These are phyloP conservation scores for Skeletonema tropicum DNA, from an alignment of 108 stramenopile genomes.

Conservation along the genomic window DNA sequence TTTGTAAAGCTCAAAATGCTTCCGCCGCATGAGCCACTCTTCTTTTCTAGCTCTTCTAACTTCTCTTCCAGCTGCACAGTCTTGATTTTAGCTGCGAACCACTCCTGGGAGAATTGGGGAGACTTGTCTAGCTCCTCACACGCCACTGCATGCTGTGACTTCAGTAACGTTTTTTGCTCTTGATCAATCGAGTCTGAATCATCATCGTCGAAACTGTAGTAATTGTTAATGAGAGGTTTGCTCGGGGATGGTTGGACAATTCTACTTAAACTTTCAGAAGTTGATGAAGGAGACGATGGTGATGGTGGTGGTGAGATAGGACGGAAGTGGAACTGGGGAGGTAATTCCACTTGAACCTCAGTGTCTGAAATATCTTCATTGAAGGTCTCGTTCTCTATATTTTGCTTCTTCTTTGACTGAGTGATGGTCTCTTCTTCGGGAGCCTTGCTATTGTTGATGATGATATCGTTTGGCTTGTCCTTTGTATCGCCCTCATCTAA, in stretches of 20 bases:
- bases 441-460: neutral
- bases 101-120: slow-evolving; percentile 20
- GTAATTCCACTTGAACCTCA: neutral
- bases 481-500: slow-evolving; percentile 4
- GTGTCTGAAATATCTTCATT: neutral
- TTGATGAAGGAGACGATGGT: neutral
- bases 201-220: neutral
- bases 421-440: neutral
- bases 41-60: slow-evolving; percentile 13
- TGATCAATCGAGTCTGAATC: slow-evolving; percentile 1
- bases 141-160: neutral
- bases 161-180: neutral
- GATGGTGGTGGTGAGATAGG: slow-evolving; percentile 5
- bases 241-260: neutral
- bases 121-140: slow-evolving; percentile 6
- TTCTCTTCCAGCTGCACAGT: slow-evolving; percentile 4
- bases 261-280: neutral
- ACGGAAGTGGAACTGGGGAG: slow-evolving; percentile 1
- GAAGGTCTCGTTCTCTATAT: neutral
- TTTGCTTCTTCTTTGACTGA: neutral
- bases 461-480: neutral
- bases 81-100: slow-evolving; percentile 23
- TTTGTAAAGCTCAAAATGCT: slow-evolving; percentile 1
- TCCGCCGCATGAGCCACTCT: neutral
- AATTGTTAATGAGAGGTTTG: neutral